phyloP scores from a whole-genome alignment of 2,329 filamentous ascomycete genomes.

The Claviceps sp. region DNA sequence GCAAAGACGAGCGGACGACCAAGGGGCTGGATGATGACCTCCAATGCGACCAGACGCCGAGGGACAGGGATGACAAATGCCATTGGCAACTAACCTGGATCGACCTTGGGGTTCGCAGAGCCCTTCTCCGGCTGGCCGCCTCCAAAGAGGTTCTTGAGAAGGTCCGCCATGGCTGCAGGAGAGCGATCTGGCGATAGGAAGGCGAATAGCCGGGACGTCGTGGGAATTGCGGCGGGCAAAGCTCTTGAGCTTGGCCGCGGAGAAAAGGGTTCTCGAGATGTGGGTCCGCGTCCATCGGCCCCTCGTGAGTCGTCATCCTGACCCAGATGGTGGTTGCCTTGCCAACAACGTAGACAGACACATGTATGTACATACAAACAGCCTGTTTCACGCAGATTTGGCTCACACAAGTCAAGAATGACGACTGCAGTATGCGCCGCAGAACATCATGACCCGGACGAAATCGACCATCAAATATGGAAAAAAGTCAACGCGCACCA shows the following conservation, averaged over 20 bases:
- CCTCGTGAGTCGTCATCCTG: neutral
- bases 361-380: too few relatives aligned
- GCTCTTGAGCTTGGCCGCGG: constrained; percentile 4
- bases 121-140: constrained; percentile 43
- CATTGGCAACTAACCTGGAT: constrained; percentile 46
- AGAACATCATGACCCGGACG: constrained; percentile 30
- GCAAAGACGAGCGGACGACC: neutral
- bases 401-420: neutral
- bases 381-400: neutral
- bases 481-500: constrained; percentile 32
- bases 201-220: constrained; percentile 7
- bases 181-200: constrained; percentile 4
- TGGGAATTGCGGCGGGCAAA: neutral
- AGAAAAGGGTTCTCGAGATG: constrained; percentile 1
- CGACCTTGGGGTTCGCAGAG: constrained; percentile 31
- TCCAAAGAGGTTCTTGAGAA: constrained; percentile 58
- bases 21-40: neutral
- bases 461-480: constrained; percentile 36
- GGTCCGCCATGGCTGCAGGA: constrained; percentile 36
- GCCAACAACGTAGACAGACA: constrained; percentile 3
- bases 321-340: constrained; percentile 4
- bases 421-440: neutral
- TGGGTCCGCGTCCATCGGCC: constrained; percentile 1
- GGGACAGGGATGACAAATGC: neutral
- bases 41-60: neutral